Conservation (phyloP, 2,329 filamentous ascomycete species). For the Pyrenophora tritici-repentis region DNA sequence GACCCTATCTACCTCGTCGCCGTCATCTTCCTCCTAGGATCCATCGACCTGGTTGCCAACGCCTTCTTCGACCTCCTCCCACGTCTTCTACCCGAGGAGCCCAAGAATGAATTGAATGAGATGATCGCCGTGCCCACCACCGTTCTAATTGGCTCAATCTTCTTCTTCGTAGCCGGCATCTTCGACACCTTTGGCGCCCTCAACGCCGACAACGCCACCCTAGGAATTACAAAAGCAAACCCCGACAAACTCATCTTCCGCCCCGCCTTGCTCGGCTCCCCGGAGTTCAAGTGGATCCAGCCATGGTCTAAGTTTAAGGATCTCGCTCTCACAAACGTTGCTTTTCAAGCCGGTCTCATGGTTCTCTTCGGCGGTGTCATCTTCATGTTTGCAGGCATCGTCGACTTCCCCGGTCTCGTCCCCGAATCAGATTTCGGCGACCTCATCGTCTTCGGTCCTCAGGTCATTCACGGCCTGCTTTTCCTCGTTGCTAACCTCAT, state of each 20-base stretch:
- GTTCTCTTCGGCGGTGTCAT: conserved; percentile 37
- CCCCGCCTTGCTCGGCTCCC: conserved; percentile 30
- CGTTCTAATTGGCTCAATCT: conserved; percentile 29
- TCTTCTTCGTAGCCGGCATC: conserved; percentile 37
- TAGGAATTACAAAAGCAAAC: conserved; percentile 17
- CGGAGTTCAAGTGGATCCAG: conserved; percentile 35
- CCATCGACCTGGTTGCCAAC: conserved; percentile 33
- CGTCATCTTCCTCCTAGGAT: conserved; percentile 30
- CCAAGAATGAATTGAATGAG: conserved; percentile 22
- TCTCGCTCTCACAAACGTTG: conserved; percentile 23
- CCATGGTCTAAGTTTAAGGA: conserved; percentile 21
- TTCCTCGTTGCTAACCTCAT: conserved; percentile 36
- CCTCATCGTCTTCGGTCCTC: conserved; percentile 31
- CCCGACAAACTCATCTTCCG: conserved; percentile 20
- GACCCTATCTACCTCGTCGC: conserved; percentile 39
- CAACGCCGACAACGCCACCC: conserved; percentile 27
- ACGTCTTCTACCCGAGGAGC: conserved; percentile 4
- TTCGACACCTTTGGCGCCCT: conserved; percentile 33
- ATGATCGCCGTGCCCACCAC: conserved; percentile 29
- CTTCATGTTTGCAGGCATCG: conserved; percentile 39
- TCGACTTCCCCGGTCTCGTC: conserved; percentile 33
- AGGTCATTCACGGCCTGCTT: conserved; percentile 31
- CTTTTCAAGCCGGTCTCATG: conserved; percentile 38
- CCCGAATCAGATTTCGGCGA: conserved; percentile 19
- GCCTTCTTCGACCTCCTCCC: conserved; percentile 36